Evolutionary conservation across 1,139 yeast species (phyloP).

Genomic region (Candida buenavistaensis): DNA sequence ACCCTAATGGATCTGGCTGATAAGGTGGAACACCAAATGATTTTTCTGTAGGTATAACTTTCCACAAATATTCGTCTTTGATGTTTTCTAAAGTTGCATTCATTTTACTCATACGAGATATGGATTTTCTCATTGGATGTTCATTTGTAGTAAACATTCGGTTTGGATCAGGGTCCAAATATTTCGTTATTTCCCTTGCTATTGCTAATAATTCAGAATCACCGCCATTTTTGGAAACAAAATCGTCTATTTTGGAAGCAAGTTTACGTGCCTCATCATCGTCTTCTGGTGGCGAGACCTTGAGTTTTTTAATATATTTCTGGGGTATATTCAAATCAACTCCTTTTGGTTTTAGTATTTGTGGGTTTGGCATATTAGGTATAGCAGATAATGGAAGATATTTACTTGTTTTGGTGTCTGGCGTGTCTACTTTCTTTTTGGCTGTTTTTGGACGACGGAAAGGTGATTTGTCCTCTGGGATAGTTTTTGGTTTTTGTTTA

Average conservation of each 20-base stretch:
- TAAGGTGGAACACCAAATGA: slow-evolving; percentile 41
- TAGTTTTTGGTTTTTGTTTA: not conserved
- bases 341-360: slow-evolving; percentile 7
- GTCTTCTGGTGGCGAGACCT: slow-evolving; percentile 2
- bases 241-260: slow-evolving; percentile 7
- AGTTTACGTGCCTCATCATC: slow-evolving; percentile 5
- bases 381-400: slow-evolving; percentile 11
- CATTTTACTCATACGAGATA: slow-evolving; percentile 42
- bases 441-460: slow-evolving; percentile 1
- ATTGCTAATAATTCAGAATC: slow-evolving; percentile 7
- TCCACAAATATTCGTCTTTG: slow-evolving; percentile 45
- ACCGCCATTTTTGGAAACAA: slow-evolving; percentile 2
- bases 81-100: slow-evolving; percentile 38
- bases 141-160: slow-evolving; percentile 24
- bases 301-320: slow-evolving; percentile 22
- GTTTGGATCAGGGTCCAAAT: slow-evolving; percentile 19
- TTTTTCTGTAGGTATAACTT: slow-evolving; percentile 35
- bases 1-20: slow-evolving; percentile 28
- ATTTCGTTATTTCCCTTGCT: slow-evolving; percentile 7
- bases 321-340: slow-evolving; percentile 35
- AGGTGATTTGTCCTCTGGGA: not conserved
- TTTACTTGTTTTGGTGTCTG: not conserved
- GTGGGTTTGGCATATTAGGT: slow-evolving; percentile 10
- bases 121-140: slow-evolving; percentile 40
- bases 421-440: slow-evolving; percentile 2